phyloP scores from a whole-genome alignment of 202 grass and related monocot genomes.

The Musa balbisiana region DNA sequence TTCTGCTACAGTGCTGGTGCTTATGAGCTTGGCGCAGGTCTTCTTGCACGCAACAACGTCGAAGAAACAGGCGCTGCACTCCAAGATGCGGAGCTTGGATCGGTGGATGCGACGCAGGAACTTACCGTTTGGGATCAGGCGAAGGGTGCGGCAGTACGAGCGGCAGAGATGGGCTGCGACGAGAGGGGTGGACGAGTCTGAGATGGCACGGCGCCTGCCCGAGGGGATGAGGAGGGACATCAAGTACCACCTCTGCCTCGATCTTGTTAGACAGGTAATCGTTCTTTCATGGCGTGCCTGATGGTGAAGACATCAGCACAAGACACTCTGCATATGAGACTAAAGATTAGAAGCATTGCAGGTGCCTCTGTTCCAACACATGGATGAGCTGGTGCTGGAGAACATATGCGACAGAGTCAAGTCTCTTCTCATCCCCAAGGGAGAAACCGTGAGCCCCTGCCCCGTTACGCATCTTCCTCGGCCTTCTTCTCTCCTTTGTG shows the following conservation, averaged over 20 bases:
- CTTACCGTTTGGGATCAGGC: background rate
- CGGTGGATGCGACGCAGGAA: slow-evolving; percentile 3
- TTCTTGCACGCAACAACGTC: slow-evolving; percentile 4
- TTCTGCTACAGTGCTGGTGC: background rate
- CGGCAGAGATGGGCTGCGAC: slow-evolving; percentile 1
- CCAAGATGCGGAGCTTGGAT: background rate
- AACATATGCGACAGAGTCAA: slow-evolving; percentile 9
- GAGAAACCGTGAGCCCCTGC: background rate
- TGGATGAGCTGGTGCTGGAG: slow-evolving; percentile 2
- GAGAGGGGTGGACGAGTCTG: background rate
- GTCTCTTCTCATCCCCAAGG: background rate
- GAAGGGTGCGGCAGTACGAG: slow-evolving; percentile 5
- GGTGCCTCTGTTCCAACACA: slow-evolving; percentile 5
- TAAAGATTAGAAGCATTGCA: background rate
- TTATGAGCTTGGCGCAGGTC: background rate
- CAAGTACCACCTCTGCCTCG: slow-evolving; percentile 5
- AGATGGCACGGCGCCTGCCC: background rate
- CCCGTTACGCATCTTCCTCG: background rate
- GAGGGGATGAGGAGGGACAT: slow-evolving; percentile 1
- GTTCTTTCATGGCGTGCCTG: background rate
- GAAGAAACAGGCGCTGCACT: background rate
- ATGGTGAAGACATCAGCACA: background rate
- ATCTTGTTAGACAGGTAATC: background rate
- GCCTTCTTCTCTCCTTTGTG: background rate
- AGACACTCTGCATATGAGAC: background rate